Evolutionary conservation across 2,329 filamentous ascomycete genomes (phyloP).

Genomic region (Metarhizium rileyi): DNA sequence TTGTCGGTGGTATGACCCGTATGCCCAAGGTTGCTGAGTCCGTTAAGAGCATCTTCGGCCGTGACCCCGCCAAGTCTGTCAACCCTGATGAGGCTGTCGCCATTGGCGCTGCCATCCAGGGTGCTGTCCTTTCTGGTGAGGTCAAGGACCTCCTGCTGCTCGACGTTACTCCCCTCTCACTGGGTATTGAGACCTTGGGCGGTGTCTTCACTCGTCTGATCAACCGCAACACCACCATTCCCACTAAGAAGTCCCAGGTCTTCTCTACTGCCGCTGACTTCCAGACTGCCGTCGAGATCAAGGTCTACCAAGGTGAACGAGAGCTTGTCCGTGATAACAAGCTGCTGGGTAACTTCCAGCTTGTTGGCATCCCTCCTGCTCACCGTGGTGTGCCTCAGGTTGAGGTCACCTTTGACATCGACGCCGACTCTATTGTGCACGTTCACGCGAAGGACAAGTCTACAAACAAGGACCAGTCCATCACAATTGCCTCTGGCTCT

Average conservation of each 20-base stretch:
- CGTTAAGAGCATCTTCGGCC: constrained; percentile 93
- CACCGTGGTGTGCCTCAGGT: constrained; percentile 94
- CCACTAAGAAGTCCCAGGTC: constrained; percentile 96
- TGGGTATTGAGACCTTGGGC: constrained; percentile 96
- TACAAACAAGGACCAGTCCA: constrained; percentile 98
- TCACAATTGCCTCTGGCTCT: constrained; percentile 95
- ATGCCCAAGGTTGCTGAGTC: constrained; percentile 98
- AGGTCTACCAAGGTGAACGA: constrained; percentile 99
- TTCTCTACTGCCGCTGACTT: constrained; percentile 97
- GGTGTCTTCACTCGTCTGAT: constrained; percentile 97
- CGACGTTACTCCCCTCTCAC: constrained; percentile 88
- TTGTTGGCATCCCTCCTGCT: constrained; percentile 90
- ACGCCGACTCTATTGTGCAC: constrained; percentile 95
- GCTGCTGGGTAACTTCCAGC: constrained; percentile 97
- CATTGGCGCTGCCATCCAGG: constrained; percentile 94
- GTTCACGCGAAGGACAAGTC: constrained; percentile 99
- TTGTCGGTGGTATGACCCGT: constrained; percentile 98
- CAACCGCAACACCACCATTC: constrained; percentile 98
- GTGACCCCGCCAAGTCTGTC: constrained; percentile 93
- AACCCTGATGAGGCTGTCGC: constrained; percentile 98
- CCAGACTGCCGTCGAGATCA: constrained; percentile 98
- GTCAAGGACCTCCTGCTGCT: constrained; percentile 93
- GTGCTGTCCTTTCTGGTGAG: constrained; percentile 91
- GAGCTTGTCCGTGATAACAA: constrained; percentile 99
- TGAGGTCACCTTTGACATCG: constrained; percentile 98